Evolutionary conservation across 352 stramenopile genomes (phyloP).

Genomic region (Pythium sukuiense): DNA sequence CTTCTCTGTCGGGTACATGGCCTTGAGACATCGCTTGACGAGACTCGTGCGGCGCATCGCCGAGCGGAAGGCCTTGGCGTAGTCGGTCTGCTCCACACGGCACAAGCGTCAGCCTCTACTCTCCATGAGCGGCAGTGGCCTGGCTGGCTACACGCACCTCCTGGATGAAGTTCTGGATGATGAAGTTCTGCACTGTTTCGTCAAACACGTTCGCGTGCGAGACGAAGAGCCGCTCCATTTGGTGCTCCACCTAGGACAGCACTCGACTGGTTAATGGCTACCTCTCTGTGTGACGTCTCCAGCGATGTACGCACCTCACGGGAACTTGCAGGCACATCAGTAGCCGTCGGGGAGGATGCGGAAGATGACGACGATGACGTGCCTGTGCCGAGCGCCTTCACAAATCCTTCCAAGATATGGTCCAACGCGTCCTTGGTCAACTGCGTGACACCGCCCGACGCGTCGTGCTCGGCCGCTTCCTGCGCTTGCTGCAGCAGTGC

Average conservation of each 20-base stretch:
- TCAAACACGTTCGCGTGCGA: constrained; percentile 85
- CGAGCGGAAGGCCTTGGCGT: constrained; percentile 63
- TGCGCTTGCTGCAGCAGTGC: constrained; percentile 59
- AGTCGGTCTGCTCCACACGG: constrained; percentile 37
- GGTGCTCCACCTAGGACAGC: constrained; percentile 44
- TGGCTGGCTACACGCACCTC: constrained; percentile 28
- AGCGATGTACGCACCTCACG: constrained; percentile 4
- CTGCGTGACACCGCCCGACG: constrained; percentile 30
- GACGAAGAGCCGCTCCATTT: constrained; percentile 72
- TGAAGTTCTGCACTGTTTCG: constrained; percentile 83
- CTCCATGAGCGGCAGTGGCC: not conserved
- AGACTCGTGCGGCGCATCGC: constrained; percentile 74
- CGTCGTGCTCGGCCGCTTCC: constrained; percentile 31
- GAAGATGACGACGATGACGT: constrained; percentile 24
- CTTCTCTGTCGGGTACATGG: constrained; percentile 65
- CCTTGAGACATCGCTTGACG: constrained; percentile 63
- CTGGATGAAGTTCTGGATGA: constrained; percentile 87
- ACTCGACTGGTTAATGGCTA: not conserved
- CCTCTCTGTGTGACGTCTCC: not conserved
- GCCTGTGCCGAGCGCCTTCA: constrained; percentile 50
- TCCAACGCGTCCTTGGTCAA: constrained; percentile 51
- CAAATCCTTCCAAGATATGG: constrained; percentile 63
- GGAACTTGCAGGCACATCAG: not conserved
- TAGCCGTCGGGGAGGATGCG: not conserved
- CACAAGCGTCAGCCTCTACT: not conserved